Percentiles rank a stretch among this genome's conserved stretches.
phyloP scores from a whole-genome alignment of 306 rosid species.

The Vigna nakashimae region DNA sequence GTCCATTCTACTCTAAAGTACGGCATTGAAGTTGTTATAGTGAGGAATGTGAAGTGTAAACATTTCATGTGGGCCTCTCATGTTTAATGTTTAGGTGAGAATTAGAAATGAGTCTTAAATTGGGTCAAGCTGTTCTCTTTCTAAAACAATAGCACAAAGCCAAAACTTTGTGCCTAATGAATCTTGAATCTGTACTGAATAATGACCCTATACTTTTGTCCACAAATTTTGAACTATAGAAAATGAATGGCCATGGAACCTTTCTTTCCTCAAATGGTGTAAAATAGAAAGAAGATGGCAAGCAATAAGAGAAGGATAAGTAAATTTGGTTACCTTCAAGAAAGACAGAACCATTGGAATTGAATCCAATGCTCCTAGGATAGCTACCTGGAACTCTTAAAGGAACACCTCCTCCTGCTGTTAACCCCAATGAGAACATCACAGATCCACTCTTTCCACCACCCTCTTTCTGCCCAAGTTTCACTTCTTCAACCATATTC shows the following conservation, averaged over 20 bases:
- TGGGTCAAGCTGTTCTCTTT: slow-evolving; percentile 31
- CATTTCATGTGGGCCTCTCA: slow-evolving; percentile 42
- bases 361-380: slow-evolving; percentile 85
- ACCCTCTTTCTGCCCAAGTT: slow-evolving; percentile 48
- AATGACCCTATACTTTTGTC: neutral
- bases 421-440: slow-evolving; percentile 75
- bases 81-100: slow-evolving; percentile 34
- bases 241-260: slow-evolving; percentile 9
- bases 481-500: slow-evolving; percentile 58
- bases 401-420: slow-evolving; percentile 65
- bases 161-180: slow-evolving; percentile 18
- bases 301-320: neutral
- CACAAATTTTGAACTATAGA: neutral
- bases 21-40: neutral
- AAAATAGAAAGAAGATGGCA: slow-evolving; percentile 16
- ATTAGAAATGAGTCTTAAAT: slow-evolving; percentile 30
- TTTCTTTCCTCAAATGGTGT: slow-evolving; percentile 13
- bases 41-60: neutral
- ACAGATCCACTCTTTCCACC: slow-evolving; percentile 50
- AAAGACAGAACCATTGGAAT: slow-evolving; percentile 82
- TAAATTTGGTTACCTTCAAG: slow-evolving; percentile 73
- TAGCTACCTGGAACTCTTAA: slow-evolving; percentile 73
- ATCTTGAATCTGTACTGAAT: slow-evolving; percentile 15
- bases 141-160: slow-evolving; percentile 29
- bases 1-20: neutral